Base-by-base conservation (phyloP, 2,329 filamentous ascomycete genomes). In the Alternaria sp. region DNA sequence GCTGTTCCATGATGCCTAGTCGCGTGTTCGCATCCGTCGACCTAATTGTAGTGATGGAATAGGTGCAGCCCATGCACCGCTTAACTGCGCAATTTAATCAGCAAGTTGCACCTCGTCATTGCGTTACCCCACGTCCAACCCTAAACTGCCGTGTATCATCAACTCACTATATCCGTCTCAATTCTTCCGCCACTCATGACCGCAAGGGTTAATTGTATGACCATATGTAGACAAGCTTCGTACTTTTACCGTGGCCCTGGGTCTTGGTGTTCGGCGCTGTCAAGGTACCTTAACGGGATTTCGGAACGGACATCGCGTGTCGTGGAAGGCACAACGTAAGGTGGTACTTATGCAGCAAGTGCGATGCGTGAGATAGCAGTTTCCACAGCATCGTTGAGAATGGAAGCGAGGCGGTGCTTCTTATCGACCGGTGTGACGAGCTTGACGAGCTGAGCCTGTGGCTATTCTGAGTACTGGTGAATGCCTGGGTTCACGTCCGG, bases 71-170 rank as follows among this genome's bases (percentile, higher is more conserved):
- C 15, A 49, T 57, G 28, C 44, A 32, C 36, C 50, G 47, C 57
- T 36, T 59, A 57, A 46, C 50, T 58, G 59, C 54, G 21, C 26
- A 54, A 28, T 61, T 62, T 49, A 54, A 55, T 57, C n/a, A 32
- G 36, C 46, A 54, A 36, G 50, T 50, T 51, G 61, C 64, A 55
- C 58, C 61, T 25, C 32, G 45, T 28, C 28, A 36, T 64, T 32
- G 47, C 17, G 59, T 61, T 51, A 61, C 47, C 49, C 30, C 44
- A 46, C 50, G 46, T 55, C 61, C 57, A 43, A 56, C 50, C 51
- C 50, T 36, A 51, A 51, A 50, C 55, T 64, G 56, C 47, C 54
- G 65, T 67, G 65, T 60, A 60, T 59, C 62, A 55, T 52, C 11
- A 47, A 44, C 28, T 21, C 46, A 60, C 59, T 65, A 60, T 65